Evolutionary conservation across 306 rosid species (phyloP).

Genomic region (Arachis hypogaea): DNA sequence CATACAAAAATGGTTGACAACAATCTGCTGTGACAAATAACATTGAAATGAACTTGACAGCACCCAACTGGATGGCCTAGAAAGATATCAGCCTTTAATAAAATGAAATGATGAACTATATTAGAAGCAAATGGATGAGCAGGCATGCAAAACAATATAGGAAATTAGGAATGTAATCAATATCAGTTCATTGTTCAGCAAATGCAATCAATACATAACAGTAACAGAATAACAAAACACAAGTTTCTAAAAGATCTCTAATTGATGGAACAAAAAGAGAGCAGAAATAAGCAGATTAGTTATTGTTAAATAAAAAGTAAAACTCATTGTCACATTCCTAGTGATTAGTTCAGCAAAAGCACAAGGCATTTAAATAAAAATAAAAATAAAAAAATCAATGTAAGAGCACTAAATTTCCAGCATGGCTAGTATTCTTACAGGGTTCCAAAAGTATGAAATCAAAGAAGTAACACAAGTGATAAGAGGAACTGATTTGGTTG

Average conservation of each 20-base stretch:
- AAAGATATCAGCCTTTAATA: conserved; percentile 17
- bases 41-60: conserved; percentile 73
- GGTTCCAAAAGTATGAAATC: conserved; percentile 70
- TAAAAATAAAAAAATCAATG: conserved; percentile 24
- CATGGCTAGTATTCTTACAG: conserved; percentile 60
- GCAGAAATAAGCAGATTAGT: not conserved
- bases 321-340: conserved; percentile 6
- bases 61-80: conserved; percentile 85
- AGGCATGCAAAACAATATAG: conserved; percentile 12
- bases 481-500: conserved; percentile 69
- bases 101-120: conserved; percentile 16
- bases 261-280: conserved; percentile 13
- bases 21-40: conserved; percentile 64
- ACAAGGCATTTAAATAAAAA: not conserved
- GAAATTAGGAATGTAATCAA: conserved; percentile 17
- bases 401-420: conserved; percentile 18
- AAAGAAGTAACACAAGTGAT: conserved; percentile 69
- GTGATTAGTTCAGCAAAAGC: conserved; percentile 13
- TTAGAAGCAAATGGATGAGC: conserved; percentile 16
- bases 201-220: conserved; percentile 22
- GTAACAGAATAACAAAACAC: conserved; percentile 2
- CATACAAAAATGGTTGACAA: conserved; percentile 61
- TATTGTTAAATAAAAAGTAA: conserved; percentile 31
- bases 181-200: conserved; percentile 10
- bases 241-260: conserved; percentile 19